Evolutionary conservation across 306 rosid species (phyloP), one percentile per base, ranked within the genome.

Genomic region (Coriaria nepalensis): DNA sequence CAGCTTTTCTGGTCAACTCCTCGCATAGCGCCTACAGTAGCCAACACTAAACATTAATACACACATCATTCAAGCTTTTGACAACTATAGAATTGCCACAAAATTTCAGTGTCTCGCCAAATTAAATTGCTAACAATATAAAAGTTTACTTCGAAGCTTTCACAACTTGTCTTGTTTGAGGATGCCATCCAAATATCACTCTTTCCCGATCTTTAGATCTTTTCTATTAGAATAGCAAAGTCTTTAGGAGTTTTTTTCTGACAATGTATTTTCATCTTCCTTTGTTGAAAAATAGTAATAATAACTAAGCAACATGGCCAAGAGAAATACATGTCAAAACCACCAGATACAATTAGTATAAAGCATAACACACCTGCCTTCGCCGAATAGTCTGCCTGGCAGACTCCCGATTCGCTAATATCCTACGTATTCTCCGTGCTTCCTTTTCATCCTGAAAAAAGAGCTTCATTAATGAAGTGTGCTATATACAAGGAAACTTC

Each of bases 351-450:
- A 56, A 51, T 35, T 11, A 37, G 34, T 5, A 35, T 44, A 59
- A 32, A 36, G 51, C 49, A 29, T 33, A 53, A 40, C 43, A 40
- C 66, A 90, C 96, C 94, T 90, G 96, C 70, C 96, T 79, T 45
- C 98, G 92, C 40, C 96, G 87, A 76, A 90, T 85, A 48, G 98
- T 90, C 73, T 90, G 94, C 70, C 98, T 69, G 33, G 95, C 98
- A 10, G 95, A 90, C 76, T 90, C 98, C 67, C 95, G 73, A 57
- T 90, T 90, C 9, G 98, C 98, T 72, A 90, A 63, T 61, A 90
- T 62, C 62, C 98, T 71, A 50, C 95, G 92, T 45, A 85, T 54
- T 73, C 86, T 79, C 65, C 93, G 75, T 5, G 62, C 87, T 69
- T 90, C 98, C 75, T 79, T 90, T 68, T 90, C 98, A 57, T 72